phyloP scores from a whole-genome alignment of 495 filamentous ascomycete genomes.

The Daldinia caldariorum region DNA sequence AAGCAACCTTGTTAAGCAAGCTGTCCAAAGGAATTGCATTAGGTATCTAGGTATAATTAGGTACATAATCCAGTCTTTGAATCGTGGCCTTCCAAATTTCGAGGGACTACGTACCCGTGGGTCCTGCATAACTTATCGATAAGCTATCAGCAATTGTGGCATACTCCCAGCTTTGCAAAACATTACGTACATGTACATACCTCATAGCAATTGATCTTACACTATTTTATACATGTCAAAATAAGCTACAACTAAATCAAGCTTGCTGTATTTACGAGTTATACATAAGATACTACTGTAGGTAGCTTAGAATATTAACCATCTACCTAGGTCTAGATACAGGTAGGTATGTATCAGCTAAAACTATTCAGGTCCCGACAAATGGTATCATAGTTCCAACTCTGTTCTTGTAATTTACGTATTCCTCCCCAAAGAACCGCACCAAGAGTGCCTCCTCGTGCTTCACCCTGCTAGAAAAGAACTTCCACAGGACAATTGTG shows the following conservation, averaged over 20 bases:
- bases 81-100: constrained; percentile 50
- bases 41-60: too few relatives aligned
- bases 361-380: constrained; percentile 53
- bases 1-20: constrained; percentile 23
- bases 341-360: too few relatives aligned
- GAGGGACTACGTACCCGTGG: constrained; percentile 31
- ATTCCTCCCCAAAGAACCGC: constrained; percentile 85
- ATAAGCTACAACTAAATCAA: too few relatives aligned
- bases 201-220: neutral
- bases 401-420: constrained; percentile 72
- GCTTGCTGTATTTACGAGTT: neutral
- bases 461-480: constrained; percentile 78
- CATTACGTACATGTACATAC: too few relatives aligned
- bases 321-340: too few relatives aligned
- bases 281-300: neutral
- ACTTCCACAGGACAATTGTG: constrained; percentile 79
- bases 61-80: constrained; percentile 35
- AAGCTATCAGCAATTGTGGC: constrained; percentile 6
- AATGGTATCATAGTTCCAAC: constrained; percentile 80
- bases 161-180: neutral
- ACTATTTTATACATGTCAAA: too few relatives aligned
- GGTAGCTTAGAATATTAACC: constrained; percentile 23
- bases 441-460: constrained; percentile 83
- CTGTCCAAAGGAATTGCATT: constrained; percentile 27
- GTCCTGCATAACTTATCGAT: constrained; percentile 21